Evolutionary conservation across 2,329 filamentous ascomycete species (phyloP), one percentile per base, ranked within the genome.

Genomic region (Berkeleyomyces basicola): DNA sequence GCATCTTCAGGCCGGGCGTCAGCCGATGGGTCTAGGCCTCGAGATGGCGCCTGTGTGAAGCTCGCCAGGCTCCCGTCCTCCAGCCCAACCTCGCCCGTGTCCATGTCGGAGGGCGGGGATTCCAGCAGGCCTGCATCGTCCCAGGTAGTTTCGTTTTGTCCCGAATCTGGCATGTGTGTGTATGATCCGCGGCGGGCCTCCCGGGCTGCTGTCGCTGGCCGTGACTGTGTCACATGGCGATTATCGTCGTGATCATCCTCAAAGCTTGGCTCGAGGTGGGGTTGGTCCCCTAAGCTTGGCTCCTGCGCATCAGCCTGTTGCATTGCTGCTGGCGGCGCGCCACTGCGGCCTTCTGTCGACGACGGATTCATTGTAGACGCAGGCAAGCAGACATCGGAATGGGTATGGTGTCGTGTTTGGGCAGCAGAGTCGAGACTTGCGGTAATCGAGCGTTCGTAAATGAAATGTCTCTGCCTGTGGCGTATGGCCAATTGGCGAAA

Each of bases 1-100:
- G 88, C 86, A 71, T 95, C 88, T 70, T 95, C 90, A 23, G 88
- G 87, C 36, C 83, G 85, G 4, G 90, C 95, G 63, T 82, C 72
- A 37, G 84, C 72, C 11, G 87, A 90, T 67, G 81, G 83, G 59
- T 81, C 78, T 6, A 86, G 86, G 69, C 88, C 95, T 53, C 80
- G 36, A 82, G 46, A 78, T 76, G 68, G 81, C 78, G 65, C 75
- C 11, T 51, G 74, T 44, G 80, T 14, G 14, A 31, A 10, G 39
- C 36, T 39, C 16, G 6, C 51, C 7, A 37, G 33, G 39, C n/a
- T 16, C 3, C 39, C 33, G 33, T 37, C 51, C 33, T 14, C 7
- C 7, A 16, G 7, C 7, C 9, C 51, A 37, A 16, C n/a, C 36
- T 31, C 51, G 6, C 51, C 2, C 4, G 10, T 37, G n/a, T 55